phyloP scores from a whole-genome alignment of 2,329 filamentous ascomycete species.

The Aspergillus sp. region DNA sequence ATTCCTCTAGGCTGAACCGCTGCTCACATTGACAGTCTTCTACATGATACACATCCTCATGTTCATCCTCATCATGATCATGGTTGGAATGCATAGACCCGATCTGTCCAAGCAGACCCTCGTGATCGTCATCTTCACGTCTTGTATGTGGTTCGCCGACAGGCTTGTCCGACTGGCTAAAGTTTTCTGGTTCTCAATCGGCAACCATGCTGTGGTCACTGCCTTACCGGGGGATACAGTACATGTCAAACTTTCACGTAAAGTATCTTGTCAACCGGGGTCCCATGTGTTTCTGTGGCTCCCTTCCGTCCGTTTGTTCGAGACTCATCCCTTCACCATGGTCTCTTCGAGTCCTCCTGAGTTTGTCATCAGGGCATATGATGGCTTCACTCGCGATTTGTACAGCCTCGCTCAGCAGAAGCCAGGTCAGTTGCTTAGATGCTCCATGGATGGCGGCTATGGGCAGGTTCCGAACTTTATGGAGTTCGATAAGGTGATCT shows the following conservation, averaged over 20 bases:
- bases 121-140: not conserved
- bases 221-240: not conserved
- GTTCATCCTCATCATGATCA: not conserved
- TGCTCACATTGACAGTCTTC: too few relatives aligned
- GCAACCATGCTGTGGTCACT: not conserved
- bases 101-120: not conserved
- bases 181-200: not conserved
- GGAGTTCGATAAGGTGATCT: not conserved
- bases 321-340: not conserved
- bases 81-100: slow-evolving; percentile 1
- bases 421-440: not conserved
- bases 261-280: not conserved
- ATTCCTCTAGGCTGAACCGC: too few relatives aligned
- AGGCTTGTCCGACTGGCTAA: not conserved
- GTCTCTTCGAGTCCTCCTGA: not conserved
- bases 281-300: slow-evolving; percentile 2
- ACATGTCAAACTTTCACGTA: not conserved
- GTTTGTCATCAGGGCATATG: not conserved
- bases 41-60: too few relatives aligned
- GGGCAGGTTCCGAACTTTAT: not conserved
- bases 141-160: not conserved
- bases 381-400: slow-evolving; percentile 1
- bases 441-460: not conserved
- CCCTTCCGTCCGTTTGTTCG: not conserved
- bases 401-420: not conserved